Base-by-base conservation (phyloP, 768 basidiomycete genomes). In the Lentinula lateritia region DNA sequence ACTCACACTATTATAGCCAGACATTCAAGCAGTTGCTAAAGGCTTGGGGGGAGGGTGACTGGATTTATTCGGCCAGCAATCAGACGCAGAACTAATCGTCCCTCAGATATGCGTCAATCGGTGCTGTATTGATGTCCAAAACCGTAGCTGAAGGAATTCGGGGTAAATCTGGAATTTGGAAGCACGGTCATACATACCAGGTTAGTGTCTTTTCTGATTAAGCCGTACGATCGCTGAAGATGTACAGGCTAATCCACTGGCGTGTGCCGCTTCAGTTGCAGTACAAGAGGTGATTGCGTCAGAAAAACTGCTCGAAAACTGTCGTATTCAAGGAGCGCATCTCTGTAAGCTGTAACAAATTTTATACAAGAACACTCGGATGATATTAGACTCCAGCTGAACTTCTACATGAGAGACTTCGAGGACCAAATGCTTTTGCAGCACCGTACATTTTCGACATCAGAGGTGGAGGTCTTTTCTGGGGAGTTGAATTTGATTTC, bases 141-240 rank as follows among this genome's bases (percentile, higher is more conserved):
- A 80, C 80, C 63, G 82, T 95, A 36, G 86, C 87, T 1, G 78
- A 84, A 60, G 92, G 87, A 10, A 82, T 95, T 62, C 79, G 81
- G 13, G 82, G 78, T 62, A 77, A 83, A n/a, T 83, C 87, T 10
- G 90, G 90, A 34, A 73, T 88, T 62, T 86, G 88, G 81, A 90
- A 92, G 69, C 90, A 93, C 71, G 92, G 91, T 0, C 92, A 93
- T 72, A 92, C 92, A 3, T 93, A 92, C 69, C 90, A 91, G 78
- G 90, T 82, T 68, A 15, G 70, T 62, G 20, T 53, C 58, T 28
- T 35, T 41, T 20, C 9, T 18, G 38, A 12, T 15, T 34, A 23
- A 23, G 6, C 8, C 45, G 12, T 18, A 35, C 54, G 10, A 7
- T 16, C 9, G 35, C n/a, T 58, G 23, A 58, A 20, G 5, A 4